phyloP scores from a whole-genome alignment of 768 basidiomycete species.

The Mycena galericulata region DNA sequence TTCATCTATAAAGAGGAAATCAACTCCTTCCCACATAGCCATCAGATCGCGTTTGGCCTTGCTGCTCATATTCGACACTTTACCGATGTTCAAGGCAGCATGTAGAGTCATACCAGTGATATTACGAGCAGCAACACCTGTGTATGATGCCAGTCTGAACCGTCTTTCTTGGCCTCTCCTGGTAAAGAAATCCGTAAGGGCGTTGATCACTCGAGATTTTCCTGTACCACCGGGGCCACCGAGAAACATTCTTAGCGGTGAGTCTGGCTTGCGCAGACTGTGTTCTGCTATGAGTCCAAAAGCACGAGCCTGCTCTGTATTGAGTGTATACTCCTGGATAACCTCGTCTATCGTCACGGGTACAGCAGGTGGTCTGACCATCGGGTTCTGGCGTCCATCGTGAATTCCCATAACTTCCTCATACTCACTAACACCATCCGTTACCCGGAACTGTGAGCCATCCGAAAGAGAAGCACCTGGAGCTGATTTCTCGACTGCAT shows the following conservation, averaged over 20 bases:
- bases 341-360: conserved; percentile 27
- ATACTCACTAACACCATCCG: too few species aligned
- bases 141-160: conserved; percentile 48
- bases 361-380: too few species aligned
- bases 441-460: too few species aligned
- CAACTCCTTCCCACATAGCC: conserved; percentile 53
- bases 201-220: conserved; percentile 53
- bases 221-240: conserved; percentile 57
- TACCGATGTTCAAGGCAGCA: conserved; percentile 38
- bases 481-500: too few species aligned
- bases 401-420: too few species aligned
- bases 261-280: conserved; percentile 22
- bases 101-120: conserved; percentile 56
- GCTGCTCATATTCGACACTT: not conserved
- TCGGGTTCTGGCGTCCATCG: too few species aligned
- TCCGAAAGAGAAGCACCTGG: too few species aligned
- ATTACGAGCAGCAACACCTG: conserved; percentile 54
- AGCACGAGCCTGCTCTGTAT: conserved; percentile 48
- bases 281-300: conserved; percentile 48
- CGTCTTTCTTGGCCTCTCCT: conserved; percentile 32
- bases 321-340: conserved; percentile 43
- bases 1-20: conserved; percentile 54
- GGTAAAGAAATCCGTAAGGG: conserved; percentile 47
- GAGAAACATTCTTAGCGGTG: conserved; percentile 48
- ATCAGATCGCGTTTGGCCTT: conserved; percentile 31